Percentiles rank a stretch among this genome's conserved stretches.
Conservation (phyloP, 352 stramenopile genomes). For the Pythium brachiatum region DNA sequence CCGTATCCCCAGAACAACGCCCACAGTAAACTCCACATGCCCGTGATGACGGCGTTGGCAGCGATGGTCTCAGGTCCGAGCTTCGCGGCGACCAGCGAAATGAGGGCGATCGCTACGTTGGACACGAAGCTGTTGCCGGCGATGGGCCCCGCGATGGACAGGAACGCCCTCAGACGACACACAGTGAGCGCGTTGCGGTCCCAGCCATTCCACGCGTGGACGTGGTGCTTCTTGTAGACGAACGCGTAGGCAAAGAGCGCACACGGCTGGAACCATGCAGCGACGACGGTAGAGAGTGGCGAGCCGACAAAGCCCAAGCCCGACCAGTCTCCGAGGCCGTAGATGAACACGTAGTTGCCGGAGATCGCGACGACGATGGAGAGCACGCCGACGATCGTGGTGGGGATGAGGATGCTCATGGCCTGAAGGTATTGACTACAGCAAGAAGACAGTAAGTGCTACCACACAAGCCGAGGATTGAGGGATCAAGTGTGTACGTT, state of each 20-base stretch:
- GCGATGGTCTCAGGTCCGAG: slow-evolving; percentile 59
- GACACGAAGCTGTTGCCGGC: slow-evolving; percentile 72
- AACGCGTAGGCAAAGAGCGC: slow-evolving; percentile 61
- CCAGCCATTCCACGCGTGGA: slow-evolving; percentile 60
- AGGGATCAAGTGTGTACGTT: neutral
- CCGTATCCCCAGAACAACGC: slow-evolving; percentile 79
- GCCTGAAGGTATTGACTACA: slow-evolving; percentile 70
- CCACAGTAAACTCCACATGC: slow-evolving; percentile 68
- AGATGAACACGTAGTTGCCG: slow-evolving; percentile 75
- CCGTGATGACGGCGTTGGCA: slow-evolving; percentile 67
- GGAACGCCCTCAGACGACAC: slow-evolving; percentile 40
- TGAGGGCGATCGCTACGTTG: slow-evolving; percentile 63
- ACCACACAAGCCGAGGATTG: neutral
- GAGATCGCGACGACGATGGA: slow-evolving; percentile 58
- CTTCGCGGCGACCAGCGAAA: slow-evolving; percentile 63
- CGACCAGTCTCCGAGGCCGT: slow-evolving; percentile 45
- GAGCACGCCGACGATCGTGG: slow-evolving; percentile 54
- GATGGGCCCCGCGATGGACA: slow-evolving; percentile 56
- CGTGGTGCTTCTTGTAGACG: slow-evolving; percentile 54
- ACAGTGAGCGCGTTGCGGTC: slow-evolving; percentile 43
- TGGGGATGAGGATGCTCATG: slow-evolving; percentile 59
- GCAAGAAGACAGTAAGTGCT: slow-evolving; percentile 7
- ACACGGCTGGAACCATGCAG: slow-evolving; percentile 71
- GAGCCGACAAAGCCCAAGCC: slow-evolving; percentile 78
- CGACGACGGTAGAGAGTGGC: slow-evolving; percentile 72